Evolutionary conservation across 2,329 filamentous ascomycete genomes (phyloP), one percentile per base, ranked within the genome.

Genomic region (Fusarium udum): DNA sequence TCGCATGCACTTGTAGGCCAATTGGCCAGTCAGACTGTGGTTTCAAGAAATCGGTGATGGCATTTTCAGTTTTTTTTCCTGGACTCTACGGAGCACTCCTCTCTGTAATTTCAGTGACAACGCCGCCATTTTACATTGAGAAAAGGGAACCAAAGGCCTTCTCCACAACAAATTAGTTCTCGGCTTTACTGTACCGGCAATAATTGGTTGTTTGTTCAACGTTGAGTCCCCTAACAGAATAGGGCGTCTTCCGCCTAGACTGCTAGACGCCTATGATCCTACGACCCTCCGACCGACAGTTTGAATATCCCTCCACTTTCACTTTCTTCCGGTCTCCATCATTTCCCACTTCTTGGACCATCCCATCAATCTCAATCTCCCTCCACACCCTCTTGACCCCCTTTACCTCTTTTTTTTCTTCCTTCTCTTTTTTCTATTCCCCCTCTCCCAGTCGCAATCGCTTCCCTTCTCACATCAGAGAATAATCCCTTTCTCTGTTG

Each of bases 281-380:
- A 52, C 55, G 32, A 64, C 45, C 53, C 57, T 67, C 66, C 67
- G 67, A 73, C 69, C 73, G 61, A 68, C 72, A 62, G n/a, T 73
- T 73, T 69, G 62, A 59, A 61, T 63, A 59, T 73, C 62, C 64
- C 71, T 74, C 71, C 71, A 74, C 71, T 72, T 74, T 61, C 71
- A 74, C 71, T 72, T 74, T 61, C 37, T 74, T 61, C 67, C 67
- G 51, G 69, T 62, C 72, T 53, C 69, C 63, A 75, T 73, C 73
- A 64, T 71, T 73, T 75, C 69, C 61, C 65, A 57, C 66, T 43
- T 70, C 56, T 64, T 56, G 37, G 31, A 20, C 32, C 22, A 63
- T 63, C 61, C 61, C 46, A 65, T 55, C 59, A 55, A 66, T 42
- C 64, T 67, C 60, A 68, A 60, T 74, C 56, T 72, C 65, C 69